Evolutionary conservation across 2,329 filamentous ascomycete species (phyloP).

Genomic region (Colletotrichum godetiae): DNA sequence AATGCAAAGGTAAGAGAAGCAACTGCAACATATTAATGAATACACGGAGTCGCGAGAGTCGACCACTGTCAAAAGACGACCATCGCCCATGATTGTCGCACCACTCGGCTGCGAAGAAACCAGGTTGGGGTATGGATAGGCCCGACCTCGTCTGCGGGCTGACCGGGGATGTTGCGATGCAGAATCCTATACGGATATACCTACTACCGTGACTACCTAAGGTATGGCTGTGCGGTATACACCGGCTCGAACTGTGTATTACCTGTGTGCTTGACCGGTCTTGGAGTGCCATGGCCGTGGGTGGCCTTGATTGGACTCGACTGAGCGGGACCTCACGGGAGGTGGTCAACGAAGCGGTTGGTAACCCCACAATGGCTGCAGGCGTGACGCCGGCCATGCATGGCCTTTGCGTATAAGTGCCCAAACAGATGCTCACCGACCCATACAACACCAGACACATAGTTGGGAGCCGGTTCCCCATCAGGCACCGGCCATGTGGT

Average conservation of each 20-base stretch:
- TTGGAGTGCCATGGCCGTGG: not conserved
- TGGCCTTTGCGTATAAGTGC: slow-evolving; percentile 34
- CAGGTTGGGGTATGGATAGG: not conserved
- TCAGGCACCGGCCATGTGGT: slow-evolving; percentile 37
- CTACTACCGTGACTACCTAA: not conserved
- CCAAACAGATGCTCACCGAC: slow-evolving; percentile 31
- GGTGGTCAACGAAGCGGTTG: slow-evolving; percentile 13
- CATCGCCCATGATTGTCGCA: not conserved
- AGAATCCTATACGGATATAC: not conserved
- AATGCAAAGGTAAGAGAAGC: not conserved
- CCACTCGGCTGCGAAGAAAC: slow-evolving; percentile 6
- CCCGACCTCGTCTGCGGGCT: not conserved
- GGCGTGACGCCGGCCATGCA: slow-evolving; percentile 36
- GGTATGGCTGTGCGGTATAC: not conserved
- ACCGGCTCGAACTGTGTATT: not conserved
- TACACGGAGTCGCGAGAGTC: not conserved
- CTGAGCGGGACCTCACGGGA: slow-evolving; percentile 23
- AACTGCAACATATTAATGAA: no score
- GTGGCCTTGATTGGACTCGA: slow-evolving; percentile 4
- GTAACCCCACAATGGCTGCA: slow-evolving; percentile 35
- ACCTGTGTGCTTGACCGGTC: slow-evolving; percentile 19
- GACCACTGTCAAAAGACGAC: not conserved
- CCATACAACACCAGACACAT: slow-evolving; percentile 39
- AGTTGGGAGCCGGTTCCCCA: slow-evolving; percentile 31
- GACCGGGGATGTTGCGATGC: not conserved